Evolutionary conservation across 2,329 filamentous ascomycete genomes (phyloP).

Genomic region (Cadophora gregata): DNA sequence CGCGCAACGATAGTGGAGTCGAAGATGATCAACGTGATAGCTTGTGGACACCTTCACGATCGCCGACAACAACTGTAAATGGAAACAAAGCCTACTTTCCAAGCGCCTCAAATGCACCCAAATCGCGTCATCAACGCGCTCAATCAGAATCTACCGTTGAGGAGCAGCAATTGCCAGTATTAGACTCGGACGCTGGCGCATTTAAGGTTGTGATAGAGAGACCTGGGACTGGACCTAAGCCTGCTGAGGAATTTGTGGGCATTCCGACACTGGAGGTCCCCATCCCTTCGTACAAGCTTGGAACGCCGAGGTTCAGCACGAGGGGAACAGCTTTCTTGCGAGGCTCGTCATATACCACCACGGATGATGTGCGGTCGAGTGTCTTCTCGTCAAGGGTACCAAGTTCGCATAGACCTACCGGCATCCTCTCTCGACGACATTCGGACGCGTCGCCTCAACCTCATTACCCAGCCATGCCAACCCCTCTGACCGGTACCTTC

Average conservation of each 20-base stretch:
- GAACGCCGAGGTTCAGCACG: constrained; percentile 79
- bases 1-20: constrained; percentile 37
- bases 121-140: constrained; percentile 61
- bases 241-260: constrained; percentile 52
- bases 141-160: constrained; percentile 80
- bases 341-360: constrained; percentile 79
- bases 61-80: constrained; percentile 46
- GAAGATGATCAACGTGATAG: constrained; percentile 40
- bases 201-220: constrained; percentile 84
- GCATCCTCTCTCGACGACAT: constrained; percentile 40
- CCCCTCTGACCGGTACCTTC: constrained; percentile 27
- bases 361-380: constrained; percentile 73
- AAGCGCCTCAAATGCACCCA: constrained; percentile 22
- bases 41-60: constrained; percentile 42
- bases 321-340: constrained; percentile 78
- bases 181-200: constrained; percentile 65
- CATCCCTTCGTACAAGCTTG: constrained; percentile 85
- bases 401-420: constrained; percentile 34
- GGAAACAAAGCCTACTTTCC: constrained; percentile 44
- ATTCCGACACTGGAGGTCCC: constrained; percentile 70
- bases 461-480: constrained; percentile 24
- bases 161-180: constrained; percentile 60
- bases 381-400: constrained; percentile 47
- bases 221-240: constrained; percentile 67
- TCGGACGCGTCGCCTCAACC: constrained; percentile 43